Conservation (phyloP, 805 yeast genomes). For the Schwanniomyces vanrijiae region DNA sequence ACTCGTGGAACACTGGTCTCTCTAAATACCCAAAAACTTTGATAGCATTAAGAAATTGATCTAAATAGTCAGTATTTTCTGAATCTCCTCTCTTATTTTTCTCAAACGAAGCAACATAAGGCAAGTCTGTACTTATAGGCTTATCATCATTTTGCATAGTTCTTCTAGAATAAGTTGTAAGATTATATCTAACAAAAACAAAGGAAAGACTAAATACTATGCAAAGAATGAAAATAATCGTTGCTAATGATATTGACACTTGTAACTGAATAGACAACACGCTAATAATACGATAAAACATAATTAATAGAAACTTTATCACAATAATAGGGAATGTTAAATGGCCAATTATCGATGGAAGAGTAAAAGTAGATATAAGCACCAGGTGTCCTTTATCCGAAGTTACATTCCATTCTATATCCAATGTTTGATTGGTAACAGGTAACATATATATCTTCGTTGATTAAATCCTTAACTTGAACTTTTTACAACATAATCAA, state of each 20-base stretch:
- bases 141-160: slow-evolving; percentile 33
- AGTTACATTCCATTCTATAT: neutral
- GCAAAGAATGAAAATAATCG: slow-evolving; percentile 36
- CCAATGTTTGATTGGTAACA: neutral
- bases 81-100: slow-evolving; percentile 22
- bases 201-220: slow-evolving; percentile 35
- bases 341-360: neutral
- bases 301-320: neutral
- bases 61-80: slow-evolving; percentile 63
- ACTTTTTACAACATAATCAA: neutral
- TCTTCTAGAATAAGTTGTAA: slow-evolving; percentile 57
- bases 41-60: slow-evolving; percentile 87
- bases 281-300: neutral
- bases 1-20: slow-evolving; percentile 85
- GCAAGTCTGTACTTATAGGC: slow-evolving; percentile 46
- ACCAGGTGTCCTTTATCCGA: neutral
- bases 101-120: slow-evolving; percentile 40
- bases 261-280: slow-evolving; percentile 43
- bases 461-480: neutral
- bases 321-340: neutral
- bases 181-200: slow-evolving; percentile 57
- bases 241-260: slow-evolving; percentile 51
- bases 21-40: slow-evolving; percentile 94
- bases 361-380: neutral
- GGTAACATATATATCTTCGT: neutral